Evolutionary conservation across 148 eudicot genomes (phyloP).

Genomic region (Camellia lanceoleosa): DNA sequence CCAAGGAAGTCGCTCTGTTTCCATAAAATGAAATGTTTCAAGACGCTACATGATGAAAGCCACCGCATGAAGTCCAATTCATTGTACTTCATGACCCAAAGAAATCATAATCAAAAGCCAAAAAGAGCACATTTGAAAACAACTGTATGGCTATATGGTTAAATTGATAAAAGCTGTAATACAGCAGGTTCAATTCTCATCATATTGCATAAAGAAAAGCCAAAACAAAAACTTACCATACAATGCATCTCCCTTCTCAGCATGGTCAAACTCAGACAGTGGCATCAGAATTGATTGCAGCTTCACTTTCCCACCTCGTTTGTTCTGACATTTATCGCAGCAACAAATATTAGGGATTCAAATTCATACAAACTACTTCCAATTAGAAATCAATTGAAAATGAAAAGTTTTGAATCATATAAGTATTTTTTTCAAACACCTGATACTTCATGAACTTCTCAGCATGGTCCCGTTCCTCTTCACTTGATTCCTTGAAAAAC

Average conservation of each 20-base stretch:
- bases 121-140: neutral
- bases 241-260: constrained; percentile 91
- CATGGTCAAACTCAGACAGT: constrained; percentile 76
- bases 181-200: neutral
- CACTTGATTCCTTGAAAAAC: constrained; percentile 87
- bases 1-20: neutral
- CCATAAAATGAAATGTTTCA: neutral
- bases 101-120: neutral
- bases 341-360: constrained; percentile 5
- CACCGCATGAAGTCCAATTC: neutral
- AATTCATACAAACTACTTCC: neutral
- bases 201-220: neutral
- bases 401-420: neutral
- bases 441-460: constrained; percentile 95
- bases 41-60: neutral
- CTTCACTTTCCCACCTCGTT: constrained; percentile 92
- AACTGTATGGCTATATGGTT: neutral
- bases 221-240: constrained; percentile 48
- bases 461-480: constrained; percentile 90
- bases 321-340: constrained; percentile 54
- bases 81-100: neutral
- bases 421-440: constrained; percentile 35
- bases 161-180: neutral
- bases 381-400: neutral
- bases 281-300: constrained; percentile 87